Conservation (phyloP, 2,329 filamentous ascomycete genomes). For the Diplodia intermedia region DNA sequence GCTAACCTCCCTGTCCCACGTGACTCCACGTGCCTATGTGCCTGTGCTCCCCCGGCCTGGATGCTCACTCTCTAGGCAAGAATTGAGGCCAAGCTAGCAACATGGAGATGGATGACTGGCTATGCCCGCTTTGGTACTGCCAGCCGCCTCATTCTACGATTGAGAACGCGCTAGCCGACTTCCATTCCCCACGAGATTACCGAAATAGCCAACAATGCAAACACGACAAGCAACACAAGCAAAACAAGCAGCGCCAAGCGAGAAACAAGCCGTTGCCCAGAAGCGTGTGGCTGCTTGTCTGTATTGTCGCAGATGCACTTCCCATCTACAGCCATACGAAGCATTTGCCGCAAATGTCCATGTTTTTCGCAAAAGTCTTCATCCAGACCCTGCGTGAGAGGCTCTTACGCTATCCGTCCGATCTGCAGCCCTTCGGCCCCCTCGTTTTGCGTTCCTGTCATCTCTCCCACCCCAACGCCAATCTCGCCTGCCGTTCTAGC, state of each 20-base stretch:
- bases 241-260: constrained; percentile 22
- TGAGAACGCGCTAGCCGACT: constrained; percentile 18
- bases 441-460: constrained; percentile 11
- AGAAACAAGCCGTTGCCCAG: neutral
- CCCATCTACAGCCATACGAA: neutral
- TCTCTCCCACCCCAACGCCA: neutral
- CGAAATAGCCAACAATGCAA: neutral
- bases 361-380: neutral
- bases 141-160: neutral
- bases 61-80: neutral
- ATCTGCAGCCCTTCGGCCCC: neutral
- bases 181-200: constrained; percentile 24
- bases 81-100: neutral
- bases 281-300: neutral
- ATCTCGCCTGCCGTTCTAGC: constrained; percentile 9
- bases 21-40: neutral
- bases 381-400: neutral
- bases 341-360: neutral
- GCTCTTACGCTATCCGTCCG: neutral
- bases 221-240: neutral
- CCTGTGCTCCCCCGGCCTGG: neutral
- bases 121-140: neutral
- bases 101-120: no score
- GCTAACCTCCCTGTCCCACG: neutral
- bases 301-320: neutral